Evolutionary conservation across 2,329 filamentous ascomycete species (phyloP).

Genomic region (Helicocarpus griseus): DNA sequence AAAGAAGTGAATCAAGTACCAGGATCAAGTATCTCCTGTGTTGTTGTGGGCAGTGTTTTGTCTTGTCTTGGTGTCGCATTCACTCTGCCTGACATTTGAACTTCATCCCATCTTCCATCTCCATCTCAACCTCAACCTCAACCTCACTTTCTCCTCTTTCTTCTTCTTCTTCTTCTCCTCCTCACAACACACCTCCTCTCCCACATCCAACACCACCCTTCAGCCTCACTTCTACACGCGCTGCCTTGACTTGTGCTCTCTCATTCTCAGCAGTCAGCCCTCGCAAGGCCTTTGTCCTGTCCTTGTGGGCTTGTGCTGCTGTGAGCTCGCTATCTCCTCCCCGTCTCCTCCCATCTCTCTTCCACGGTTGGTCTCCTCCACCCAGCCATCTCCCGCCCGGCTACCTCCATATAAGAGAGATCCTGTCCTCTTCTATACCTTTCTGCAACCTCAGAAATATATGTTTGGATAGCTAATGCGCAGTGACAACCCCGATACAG

Average conservation of each 20-base stretch:
- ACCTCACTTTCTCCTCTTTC: not conserved
- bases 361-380: not conserved
- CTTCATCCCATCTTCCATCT: not conserved
- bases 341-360: slow-evolving; percentile 1
- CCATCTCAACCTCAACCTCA: not conserved
- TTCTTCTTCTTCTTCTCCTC: not conserved
- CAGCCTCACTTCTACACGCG: not conserved
- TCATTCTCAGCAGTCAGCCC: slow-evolving; percentile 7
- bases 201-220: not conserved
- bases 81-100: not conserved
- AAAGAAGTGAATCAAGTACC: not conserved
- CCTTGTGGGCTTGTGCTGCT: slow-evolving; percentile 12
- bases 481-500: not conserved
- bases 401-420: not conserved
- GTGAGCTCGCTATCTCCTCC: not conserved
- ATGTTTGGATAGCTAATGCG: not conserved
- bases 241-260: slow-evolving; percentile 3
- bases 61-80: not conserved
- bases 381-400: not conserved
- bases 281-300: slow-evolving; percentile 9
- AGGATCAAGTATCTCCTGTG: not conserved
- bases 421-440: not conserved
- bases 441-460: not conserved
- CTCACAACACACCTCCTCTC: not conserved
- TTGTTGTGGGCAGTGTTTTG: not conserved